Evolutionary conservation across 768 basidiomycete genomes (phyloP).

Genomic region (Pisolithus tinctorius): DNA sequence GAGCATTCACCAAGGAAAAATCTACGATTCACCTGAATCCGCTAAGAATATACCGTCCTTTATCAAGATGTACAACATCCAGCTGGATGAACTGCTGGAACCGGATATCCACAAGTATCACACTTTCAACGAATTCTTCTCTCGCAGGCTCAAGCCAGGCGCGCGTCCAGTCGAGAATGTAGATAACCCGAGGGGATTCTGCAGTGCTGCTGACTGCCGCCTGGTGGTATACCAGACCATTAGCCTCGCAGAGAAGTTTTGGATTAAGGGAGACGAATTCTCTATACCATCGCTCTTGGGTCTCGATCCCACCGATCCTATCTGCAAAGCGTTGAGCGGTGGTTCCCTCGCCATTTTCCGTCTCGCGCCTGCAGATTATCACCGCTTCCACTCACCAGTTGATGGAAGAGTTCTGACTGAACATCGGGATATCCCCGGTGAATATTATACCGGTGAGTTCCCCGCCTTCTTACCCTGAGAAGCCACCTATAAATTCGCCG

Average conservation of each 20-base stretch:
- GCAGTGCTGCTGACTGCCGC: slow-evolving; percentile 67
- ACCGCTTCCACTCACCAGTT: slow-evolving; percentile 70
- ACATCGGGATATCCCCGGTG: slow-evolving; percentile 40
- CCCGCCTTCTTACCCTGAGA: neutral
- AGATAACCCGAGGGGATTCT: slow-evolving; percentile 44
- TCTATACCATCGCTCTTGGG: slow-evolving; percentile 54
- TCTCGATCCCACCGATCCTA: slow-evolving; percentile 36
- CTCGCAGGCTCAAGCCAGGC: slow-evolving; percentile 47
- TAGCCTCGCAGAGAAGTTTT: slow-evolving; percentile 57
- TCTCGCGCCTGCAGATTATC: slow-evolving; percentile 77
- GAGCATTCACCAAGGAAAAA: slow-evolving; percentile 49
- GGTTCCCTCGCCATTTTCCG: slow-evolving; percentile 61
- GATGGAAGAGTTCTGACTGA: slow-evolving; percentile 43
- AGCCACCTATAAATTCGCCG: neutral
- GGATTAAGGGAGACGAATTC: slow-evolving; percentile 74
- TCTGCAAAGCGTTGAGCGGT: slow-evolving; percentile 35
- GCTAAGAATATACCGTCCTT: slow-evolving; percentile 49
- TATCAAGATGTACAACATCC: slow-evolving; percentile 47
- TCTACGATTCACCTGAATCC: slow-evolving; percentile 49
- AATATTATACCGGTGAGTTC: slow-evolving; percentile 52
- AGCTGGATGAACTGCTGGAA: slow-evolving; percentile 52
- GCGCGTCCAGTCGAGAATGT: slow-evolving; percentile 57
- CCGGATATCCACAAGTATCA: slow-evolving; percentile 55
- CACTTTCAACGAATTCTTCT: slow-evolving; percentile 78
- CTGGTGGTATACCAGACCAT: slow-evolving; percentile 61